Base-by-base conservation (phyloP, 192 early-diverging fungal genomes). In the Phlyctochytrium bullatum region DNA sequence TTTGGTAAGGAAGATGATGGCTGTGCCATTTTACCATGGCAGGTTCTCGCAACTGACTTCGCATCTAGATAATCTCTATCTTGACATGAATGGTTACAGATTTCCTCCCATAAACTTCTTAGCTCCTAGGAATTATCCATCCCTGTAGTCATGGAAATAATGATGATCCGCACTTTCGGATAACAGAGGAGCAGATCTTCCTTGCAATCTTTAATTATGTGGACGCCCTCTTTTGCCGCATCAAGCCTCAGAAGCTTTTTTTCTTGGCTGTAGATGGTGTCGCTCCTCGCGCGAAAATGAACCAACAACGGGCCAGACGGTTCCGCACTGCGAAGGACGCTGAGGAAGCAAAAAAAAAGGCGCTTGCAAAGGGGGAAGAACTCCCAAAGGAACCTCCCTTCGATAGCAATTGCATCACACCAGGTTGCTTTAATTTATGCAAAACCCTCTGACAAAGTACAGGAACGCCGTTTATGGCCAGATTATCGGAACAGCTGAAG, bases 71-170 rank as follows among this genome's bases (percentile, higher is more conserved):
- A 96, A 97, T 73, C 80, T 98, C 59, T 98, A 98, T 70, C 78
- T 98, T 82, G 96, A 98, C 66, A 96, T 98, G 95, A 98, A 98
- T 74, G 95, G 40, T n/a, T n/a, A n/a, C n/a, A n/a, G n/a, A n/a
- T n/a, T n/a, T n/a, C n/a, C n/a, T n/a, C n/a, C n/a, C n/a, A n/a
- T n/a, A n/a, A n/a, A n/a, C n/a, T n/a, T n/a, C n/a, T n/a, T n/a
- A n/a, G 72, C n/a, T n/a, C n/a, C n/a, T n/a, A n/a, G n/a, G 95
- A 33, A 95, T 98, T 63, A 93, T 98, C 75, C 97, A 97, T 76
- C 91, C 93, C 69, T 98, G 95, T 79, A 92, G 92, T 29, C 93
- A 96, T 73, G 89, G 92, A 24, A 96, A 97, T 75, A 92, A 95
- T 65, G 85, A 84, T 68, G 90, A 93, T 76, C 88, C 85, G 1